phyloP scores from a whole-genome alignment of 2,329 filamentous ascomycete species.

The Talaromyces piceae region DNA sequence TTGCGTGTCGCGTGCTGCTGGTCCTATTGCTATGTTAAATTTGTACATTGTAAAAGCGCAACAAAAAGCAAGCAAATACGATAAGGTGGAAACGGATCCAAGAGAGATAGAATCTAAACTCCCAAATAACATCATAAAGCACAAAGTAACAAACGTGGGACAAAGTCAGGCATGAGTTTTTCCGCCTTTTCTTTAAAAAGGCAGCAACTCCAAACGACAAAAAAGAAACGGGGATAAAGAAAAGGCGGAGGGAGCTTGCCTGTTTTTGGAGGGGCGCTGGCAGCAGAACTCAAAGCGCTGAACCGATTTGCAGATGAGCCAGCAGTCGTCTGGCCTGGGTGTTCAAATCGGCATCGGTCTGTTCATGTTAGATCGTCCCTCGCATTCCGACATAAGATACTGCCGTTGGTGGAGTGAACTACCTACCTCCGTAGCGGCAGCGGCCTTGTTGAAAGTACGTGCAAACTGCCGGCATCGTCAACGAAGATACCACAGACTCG shows the following conservation, averaged over 20 bases:
- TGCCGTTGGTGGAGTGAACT: neutral
- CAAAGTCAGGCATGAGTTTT: no score
- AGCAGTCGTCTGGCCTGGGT: constrained; percentile 40
- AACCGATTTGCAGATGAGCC: constrained; percentile 51
- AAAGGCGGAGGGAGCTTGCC: constrained; percentile 15
- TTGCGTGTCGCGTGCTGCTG: constrained; percentile 5
- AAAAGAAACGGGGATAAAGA: neutral
- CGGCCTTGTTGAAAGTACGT: constrained; percentile 57
- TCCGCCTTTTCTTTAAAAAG: no score
- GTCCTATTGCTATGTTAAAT: neutral
- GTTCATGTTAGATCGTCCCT: constrained; percentile 8
- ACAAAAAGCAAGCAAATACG: no score
- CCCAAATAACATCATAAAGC: no score
- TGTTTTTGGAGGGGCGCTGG: constrained; percentile 21
- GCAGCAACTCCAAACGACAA: neutral
- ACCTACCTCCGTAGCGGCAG: constrained; percentile 57
- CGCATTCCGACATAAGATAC: neutral
- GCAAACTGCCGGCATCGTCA: constrained; percentile 44
- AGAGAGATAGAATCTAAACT: neutral
- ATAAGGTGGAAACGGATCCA: neutral
- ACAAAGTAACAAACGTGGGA: no score
- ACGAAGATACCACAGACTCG: neutral
- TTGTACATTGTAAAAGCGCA: neutral
- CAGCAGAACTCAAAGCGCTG: constrained; percentile 36
- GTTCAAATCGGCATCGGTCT: constrained; percentile 55